phyloP scores from a whole-genome alignment of 352 stramenopile species.

The Pythium sp. region DNA sequence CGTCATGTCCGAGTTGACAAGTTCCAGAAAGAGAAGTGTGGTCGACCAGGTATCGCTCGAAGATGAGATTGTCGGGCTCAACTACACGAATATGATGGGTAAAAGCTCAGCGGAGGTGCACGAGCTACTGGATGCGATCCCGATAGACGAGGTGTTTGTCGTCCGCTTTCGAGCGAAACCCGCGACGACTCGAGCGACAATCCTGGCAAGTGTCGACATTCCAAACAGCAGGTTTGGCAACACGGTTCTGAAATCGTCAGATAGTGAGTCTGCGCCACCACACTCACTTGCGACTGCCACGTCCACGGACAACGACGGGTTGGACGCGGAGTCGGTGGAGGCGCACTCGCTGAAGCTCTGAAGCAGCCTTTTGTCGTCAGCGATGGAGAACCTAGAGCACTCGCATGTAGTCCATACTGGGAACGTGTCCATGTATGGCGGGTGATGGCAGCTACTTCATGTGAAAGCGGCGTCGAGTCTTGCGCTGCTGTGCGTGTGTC shows the following conservation, averaged over 20 bases:
- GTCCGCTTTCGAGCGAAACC: slow-evolving; percentile 50
- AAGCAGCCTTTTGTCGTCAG: slow-evolving; percentile 32
- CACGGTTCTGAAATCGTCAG: background rate
- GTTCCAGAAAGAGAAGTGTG: slow-evolving; percentile 15
- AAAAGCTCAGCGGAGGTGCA: slow-evolving; percentile 37
- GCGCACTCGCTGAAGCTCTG: slow-evolving; percentile 31
- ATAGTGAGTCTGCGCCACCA: background rate
- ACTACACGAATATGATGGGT: slow-evolving; percentile 43
- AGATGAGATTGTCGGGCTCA: slow-evolving; percentile 67
- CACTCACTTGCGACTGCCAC: background rate
- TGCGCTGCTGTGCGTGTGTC: slow-evolving; percentile 59
- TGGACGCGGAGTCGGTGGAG: slow-evolving; percentile 17
- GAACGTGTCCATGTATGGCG: slow-evolving; percentile 72
- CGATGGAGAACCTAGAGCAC: slow-evolving; percentile 20
- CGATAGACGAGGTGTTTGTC: slow-evolving; percentile 29
- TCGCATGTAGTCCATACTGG: slow-evolving; percentile 53
- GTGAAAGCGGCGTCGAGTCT: slow-evolving; percentile 30
- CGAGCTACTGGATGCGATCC: slow-evolving; percentile 29
- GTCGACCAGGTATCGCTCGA: slow-evolving; percentile 21
- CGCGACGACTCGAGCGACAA: slow-evolving; percentile 7
- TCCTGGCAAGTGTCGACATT: background rate
- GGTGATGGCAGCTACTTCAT: slow-evolving; percentile 51
- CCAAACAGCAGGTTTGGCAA: background rate
- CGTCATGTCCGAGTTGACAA: slow-evolving; percentile 26
- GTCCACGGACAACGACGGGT: slow-evolving; percentile 8